Conservation (phyloP, 1,284 basidiomycete species). For the Papiliotrema nemorosa region DNA sequence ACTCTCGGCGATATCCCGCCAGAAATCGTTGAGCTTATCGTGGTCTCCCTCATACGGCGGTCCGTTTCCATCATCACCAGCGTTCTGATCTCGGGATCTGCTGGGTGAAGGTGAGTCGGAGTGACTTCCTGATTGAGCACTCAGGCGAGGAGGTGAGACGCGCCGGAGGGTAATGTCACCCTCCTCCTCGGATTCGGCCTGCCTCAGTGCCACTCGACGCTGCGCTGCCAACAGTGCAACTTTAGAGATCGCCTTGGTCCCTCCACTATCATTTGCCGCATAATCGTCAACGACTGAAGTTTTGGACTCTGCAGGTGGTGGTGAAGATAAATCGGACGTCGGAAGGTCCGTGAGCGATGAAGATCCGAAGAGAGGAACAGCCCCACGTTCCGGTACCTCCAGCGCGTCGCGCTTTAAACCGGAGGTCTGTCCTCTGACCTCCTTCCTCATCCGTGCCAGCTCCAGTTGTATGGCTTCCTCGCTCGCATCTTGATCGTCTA, state of each 20-base stretch:
- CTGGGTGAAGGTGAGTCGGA: background rate
- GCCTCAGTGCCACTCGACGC: no score
- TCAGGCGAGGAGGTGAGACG: background rate
- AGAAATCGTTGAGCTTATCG: background rate
- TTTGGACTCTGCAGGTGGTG: conserved; percentile 3
- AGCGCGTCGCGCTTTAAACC: no score
- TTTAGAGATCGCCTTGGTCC: no score
- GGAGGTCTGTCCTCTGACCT: conserved; percentile 11
- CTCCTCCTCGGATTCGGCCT: conserved; percentile 1
- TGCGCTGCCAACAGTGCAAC: no score
- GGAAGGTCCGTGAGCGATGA: conserved; percentile 13
- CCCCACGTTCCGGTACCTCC: no score
- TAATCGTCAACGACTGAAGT: conserved; percentile 7
- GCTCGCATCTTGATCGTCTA: conserved; percentile 10
- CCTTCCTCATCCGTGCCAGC: conserved; percentile 20
- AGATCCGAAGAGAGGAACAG: no score
- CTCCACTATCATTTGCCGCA: background rate
- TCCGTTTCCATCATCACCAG: no score
- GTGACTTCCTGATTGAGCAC: background rate
- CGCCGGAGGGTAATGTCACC: background rate
- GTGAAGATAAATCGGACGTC: conserved; percentile 9
- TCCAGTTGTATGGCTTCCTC: conserved; percentile 6
- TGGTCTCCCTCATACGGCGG: no score
- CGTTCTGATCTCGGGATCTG: no score
- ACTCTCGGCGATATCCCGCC: background rate